Evolutionary conservation across 2,329 filamentous ascomycete genomes (phyloP).

Genomic region (Pseudopyricularia cyperi): DNA sequence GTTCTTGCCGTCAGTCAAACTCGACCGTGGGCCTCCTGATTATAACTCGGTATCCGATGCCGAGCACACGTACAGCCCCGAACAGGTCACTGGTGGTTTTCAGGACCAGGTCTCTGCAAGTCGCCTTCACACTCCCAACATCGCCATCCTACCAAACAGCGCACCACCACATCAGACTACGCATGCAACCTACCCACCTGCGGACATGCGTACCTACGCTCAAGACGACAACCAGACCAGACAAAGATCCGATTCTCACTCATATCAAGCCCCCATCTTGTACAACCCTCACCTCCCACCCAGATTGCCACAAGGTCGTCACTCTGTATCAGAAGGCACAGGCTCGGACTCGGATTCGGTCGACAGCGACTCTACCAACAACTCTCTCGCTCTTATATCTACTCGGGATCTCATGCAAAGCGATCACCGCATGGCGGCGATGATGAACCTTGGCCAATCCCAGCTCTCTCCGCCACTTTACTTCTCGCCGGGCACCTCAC

Average conservation of each 20-base stretch:
- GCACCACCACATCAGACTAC: neutral
- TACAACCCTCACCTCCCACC: neutral
- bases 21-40: constrained; percentile 13
- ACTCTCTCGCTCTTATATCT: constrained; percentile 33
- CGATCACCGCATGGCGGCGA: constrained; percentile 25
- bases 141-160: neutral
- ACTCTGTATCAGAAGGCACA: constrained; percentile 17
- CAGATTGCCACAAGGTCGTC: neutral
- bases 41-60: neutral
- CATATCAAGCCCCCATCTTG: neutral
- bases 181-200: neutral
- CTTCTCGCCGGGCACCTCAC: constrained; percentile 21
- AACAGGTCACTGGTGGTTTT: neutral
- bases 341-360: constrained; percentile 16
- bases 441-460: constrained; percentile 15
- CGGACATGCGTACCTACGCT: neutral
- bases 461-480: constrained; percentile 13
- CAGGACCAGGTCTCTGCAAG: neutral
- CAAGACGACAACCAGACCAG: neutral
- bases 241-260: neutral
- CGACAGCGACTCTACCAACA: constrained; percentile 18
- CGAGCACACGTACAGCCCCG: neutral
- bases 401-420: constrained; percentile 39
- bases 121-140: neutral
- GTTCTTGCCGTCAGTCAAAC: constrained; percentile 24